A percentile compares a stretch with the other conserved stretches of the same genome.
These are phyloP conservation scores for Leccinum subtestaceum DNA, from an alignment of 768 basidiomycete genomes.

Conservation along the genomic window DNA sequence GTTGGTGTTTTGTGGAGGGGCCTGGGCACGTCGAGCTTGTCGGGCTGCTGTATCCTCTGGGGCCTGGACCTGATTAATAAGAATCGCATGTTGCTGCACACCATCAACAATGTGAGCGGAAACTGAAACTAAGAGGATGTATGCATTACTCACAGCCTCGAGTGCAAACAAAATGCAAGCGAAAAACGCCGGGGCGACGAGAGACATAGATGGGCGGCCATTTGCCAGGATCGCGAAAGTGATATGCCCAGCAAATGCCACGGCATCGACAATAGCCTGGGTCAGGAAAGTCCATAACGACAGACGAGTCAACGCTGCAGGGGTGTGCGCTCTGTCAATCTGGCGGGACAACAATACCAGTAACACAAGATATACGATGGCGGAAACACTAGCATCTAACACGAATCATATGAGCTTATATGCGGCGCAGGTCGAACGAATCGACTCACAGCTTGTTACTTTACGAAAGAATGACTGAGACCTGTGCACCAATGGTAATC, in stretches of 20 bases:
- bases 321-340: slow-evolving; percentile 70
- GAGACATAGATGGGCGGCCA: slow-evolving; percentile 74
- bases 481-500: slow-evolving; percentile 27
- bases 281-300: slow-evolving; percentile 82
- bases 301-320: slow-evolving; percentile 72
- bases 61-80: slow-evolving; percentile 80
- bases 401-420: slow-evolving; percentile 4
- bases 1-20: slow-evolving; percentile 6
- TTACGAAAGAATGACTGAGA: slow-evolving; percentile 70
- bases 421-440: not conserved
- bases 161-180: slow-evolving; percentile 78
- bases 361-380: slow-evolving; percentile 62
- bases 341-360: slow-evolving; percentile 72
- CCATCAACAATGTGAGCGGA: not conserved
- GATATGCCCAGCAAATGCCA: slow-evolving; percentile 85
- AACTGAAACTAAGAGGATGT: not conserved
- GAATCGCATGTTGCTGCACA: slow-evolving; percentile 74
- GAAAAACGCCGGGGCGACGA: slow-evolving; percentile 82
- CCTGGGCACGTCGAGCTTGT: slow-evolving; percentile 17
- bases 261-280: slow-evolving; percentile 76
- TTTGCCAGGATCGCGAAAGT: slow-evolving; percentile 86
- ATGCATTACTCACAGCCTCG: slow-evolving; percentile 63
- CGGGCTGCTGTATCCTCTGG: slow-evolving; percentile 57
- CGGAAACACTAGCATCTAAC: slow-evolving; percentile 71
- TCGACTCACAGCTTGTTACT: slow-evolving; percentile 57